These are phyloP conservation scores for Botrytis hyacinthi DNA, from an alignment of 2,329 filamentous ascomycete genomes.

Conservation along the genomic window DNA sequence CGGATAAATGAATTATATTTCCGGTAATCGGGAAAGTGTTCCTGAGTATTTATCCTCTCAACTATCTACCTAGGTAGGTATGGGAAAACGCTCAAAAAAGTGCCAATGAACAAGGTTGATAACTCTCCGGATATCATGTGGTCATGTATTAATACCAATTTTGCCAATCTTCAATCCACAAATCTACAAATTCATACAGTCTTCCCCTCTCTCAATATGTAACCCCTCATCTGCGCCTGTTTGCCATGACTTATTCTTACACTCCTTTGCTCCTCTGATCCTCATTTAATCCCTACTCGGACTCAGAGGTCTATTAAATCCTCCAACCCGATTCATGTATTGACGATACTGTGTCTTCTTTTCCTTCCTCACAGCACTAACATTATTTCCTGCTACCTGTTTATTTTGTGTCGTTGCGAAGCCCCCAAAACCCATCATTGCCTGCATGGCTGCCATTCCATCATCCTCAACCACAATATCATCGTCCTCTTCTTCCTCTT, in stretches of 20 bases:
- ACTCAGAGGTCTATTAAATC: conserved; percentile 77
- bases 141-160: background rate
- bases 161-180: background rate
- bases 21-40: conserved; percentile 9
- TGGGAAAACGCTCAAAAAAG: background rate
- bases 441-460: conserved; percentile 70
- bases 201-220: background rate
- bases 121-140: background rate
- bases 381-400: conserved; percentile 84
- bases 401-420: conserved; percentile 87
- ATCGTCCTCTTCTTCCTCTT: conserved; percentile 45
- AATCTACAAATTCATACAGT: background rate
- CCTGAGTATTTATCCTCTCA: conserved; percentile 3
- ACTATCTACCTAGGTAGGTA: background rate
- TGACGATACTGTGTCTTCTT: conserved; percentile 95
- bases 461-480: conserved; percentile 60
- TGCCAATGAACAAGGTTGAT: background rate
- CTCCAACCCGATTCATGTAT: conserved; percentile 88
- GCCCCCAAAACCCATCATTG: conserved; percentile 84
- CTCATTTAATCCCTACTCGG: conserved; percentile 42
- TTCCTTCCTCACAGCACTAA: conserved; percentile 80
- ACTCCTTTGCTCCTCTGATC: background rate
- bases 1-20: conserved; percentile 18
- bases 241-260: background rate
- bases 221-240: background rate